A percentile compares a stretch with the other conserved stretches of the same genome.
Conservation (phyloP, 345 rosid genomes). For the Barbarea vulgaris region DNA sequence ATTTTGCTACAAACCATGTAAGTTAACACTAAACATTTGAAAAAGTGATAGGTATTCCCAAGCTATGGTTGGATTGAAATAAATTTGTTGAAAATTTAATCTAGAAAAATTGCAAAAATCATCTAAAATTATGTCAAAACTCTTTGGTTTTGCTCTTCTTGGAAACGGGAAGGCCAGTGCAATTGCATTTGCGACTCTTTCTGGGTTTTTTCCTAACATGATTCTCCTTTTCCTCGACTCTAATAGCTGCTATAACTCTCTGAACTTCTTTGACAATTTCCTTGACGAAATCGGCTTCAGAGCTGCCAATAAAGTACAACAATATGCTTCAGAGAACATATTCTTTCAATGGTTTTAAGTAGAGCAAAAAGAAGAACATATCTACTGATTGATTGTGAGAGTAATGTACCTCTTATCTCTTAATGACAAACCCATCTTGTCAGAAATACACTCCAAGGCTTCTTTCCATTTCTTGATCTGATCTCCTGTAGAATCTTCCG, state of each 20-base stretch:
- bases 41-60: no score
- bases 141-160: not conserved
- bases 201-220: not conserved
- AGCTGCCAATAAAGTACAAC: not conserved
- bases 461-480: constrained; percentile 18
- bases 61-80: no score
- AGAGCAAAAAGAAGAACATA: no score
- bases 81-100: no score
- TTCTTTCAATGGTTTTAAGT: no score
- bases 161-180: not conserved
- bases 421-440: not conserved
- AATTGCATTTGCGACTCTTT: not conserved
- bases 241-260: not conserved
- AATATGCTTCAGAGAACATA: no score
- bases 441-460: not conserved
- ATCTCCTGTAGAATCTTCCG: not conserved
- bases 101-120: no score
- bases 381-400: not conserved
- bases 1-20: no score
- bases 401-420: not conserved
- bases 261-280: not conserved
- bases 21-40: no score
- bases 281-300: constrained; percentile 13
- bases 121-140: not conserved
- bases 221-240: not conserved